Evolutionary conservation across 1,284 basidiomycete genomes (phyloP), one percentile per base, ranked within the genome.

Genomic region (Blastosporella zonata): DNA sequence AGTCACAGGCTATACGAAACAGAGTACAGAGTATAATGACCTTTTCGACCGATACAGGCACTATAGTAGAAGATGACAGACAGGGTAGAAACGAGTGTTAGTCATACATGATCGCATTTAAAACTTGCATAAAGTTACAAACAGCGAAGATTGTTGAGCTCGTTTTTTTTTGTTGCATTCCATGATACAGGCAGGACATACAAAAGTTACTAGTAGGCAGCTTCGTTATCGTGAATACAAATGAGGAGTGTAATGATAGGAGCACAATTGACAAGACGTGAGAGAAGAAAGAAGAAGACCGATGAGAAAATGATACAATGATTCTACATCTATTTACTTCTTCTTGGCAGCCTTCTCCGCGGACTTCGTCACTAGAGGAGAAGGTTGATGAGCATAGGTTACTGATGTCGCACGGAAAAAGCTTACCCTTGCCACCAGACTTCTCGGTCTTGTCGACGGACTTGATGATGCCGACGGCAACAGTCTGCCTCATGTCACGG

Each of bases 401-500:
- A 31, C 29, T 27, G 9, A 27, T 27, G 9, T 6, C 6, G 9
- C 6, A 27, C 9, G 9, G 9, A 9, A 27, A 9, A 5, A 5
- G 70, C 80, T 70, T 66, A 84, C 87, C 82, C 82, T 94, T 94
- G 63, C 91, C 91, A 65, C 78, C 77, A 66, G 77, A 66, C 73
- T 91, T 93, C 53, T 93, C 90, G 58, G 89, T 82, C 86, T 95
- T 95, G 53, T 95, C 93, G 59, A 96, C 93, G 53, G 84, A 82
- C 79, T 96, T 95, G 82, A 97, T 95, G 76, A 97, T 91, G 77
- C 93, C 93, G 67, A 97, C 93, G 58, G 94, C 93, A 59, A 97
- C 94, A 59, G 93, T 97, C 79, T 95, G 91, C 73, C 94, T 90
- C 91, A 97, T 96, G 80, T 95, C 92, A 84, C 92, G 91, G 67